phyloP scores from a whole-genome alignment of 495 filamentous ascomycete species.

The Aspergillus avenaceus region DNA sequence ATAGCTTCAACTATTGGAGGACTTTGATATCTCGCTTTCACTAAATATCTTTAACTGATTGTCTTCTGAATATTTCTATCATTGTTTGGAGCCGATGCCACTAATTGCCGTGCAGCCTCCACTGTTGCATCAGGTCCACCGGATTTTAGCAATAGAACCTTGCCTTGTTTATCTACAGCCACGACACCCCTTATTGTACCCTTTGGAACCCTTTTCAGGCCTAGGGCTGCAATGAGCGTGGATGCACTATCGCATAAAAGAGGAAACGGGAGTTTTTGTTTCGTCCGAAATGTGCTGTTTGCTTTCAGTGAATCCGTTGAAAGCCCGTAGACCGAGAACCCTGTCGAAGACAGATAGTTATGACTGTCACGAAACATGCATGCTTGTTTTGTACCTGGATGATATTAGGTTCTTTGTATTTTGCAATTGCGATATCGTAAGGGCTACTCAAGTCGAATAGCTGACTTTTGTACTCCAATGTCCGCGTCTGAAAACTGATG shows the following conservation, averaged over 20 bases:
- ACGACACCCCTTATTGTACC: conserved; percentile 85
- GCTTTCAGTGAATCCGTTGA: conserved; percentile 81
- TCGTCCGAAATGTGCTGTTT: conserved; percentile 86
- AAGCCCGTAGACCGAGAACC: conserved; percentile 83
- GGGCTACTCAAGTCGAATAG: too few species aligned
- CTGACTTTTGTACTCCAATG: too few species aligned
- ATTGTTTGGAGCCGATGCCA: conserved; percentile 7
- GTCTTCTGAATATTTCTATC: too few species aligned
- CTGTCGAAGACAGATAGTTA: conserved; percentile 68
- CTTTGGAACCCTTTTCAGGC: conserved; percentile 68
- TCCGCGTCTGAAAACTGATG: too few species aligned
- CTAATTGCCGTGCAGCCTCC: conserved; percentile 38
- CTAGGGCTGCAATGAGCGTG: conserved; percentile 69
- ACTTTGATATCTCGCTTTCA: too few species aligned
- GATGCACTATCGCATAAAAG: conserved; percentile 78
- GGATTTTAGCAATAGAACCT: conserved; percentile 34
- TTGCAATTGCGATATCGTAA: neutral
- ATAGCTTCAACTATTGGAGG: too few species aligned
- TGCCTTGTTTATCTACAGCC: conserved; percentile 68
- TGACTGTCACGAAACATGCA: conserved; percentile 89
- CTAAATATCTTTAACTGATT: too few species aligned
- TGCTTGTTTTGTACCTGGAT: conserved; percentile 80
- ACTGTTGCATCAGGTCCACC: conserved; percentile 50
- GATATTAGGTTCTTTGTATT: conserved; percentile 1
- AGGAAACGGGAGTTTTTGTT: conserved; percentile 82